Evolutionary conservation across 768 basidiomycete genomes (phyloP).

Genomic region (Pulveroboletus sp.): DNA sequence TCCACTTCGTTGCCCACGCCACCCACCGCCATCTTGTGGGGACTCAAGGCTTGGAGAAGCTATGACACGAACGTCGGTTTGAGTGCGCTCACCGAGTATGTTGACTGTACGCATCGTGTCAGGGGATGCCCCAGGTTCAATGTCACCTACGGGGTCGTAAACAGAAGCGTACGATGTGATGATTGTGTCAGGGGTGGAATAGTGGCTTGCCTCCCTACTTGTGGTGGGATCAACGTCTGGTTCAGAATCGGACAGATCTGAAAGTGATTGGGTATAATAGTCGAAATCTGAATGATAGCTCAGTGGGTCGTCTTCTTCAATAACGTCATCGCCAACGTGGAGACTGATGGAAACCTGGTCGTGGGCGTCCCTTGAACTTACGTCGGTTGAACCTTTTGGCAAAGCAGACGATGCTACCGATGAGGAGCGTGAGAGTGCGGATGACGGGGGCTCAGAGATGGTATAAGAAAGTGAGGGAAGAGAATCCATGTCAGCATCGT

Average conservation of each 20-base stretch:
- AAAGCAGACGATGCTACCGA: constrained; percentile 37
- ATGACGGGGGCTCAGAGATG: constrained; percentile 30
- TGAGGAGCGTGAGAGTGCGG: constrained; percentile 40
- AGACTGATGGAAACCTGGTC: background rate
- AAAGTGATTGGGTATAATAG: constrained; percentile 31
- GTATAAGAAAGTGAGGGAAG: constrained; percentile 33
- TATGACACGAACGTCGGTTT: background rate
- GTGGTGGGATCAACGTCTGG: constrained; percentile 14
- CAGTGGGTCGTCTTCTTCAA: constrained; percentile 29
- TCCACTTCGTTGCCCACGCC: constrained; percentile 15
- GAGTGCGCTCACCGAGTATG: background rate
- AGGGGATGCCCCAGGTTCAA: constrained; percentile 43
- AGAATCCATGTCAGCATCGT: constrained; percentile 29
- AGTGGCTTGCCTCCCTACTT: background rate
- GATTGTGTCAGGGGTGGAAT: constrained; percentile 12
- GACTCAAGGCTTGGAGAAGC: constrained; percentile 3
- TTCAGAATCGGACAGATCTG: constrained; percentile 30
- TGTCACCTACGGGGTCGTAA: constrained; percentile 22
- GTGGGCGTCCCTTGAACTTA: constrained; percentile 17
- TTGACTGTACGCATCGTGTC: constrained; percentile 26
- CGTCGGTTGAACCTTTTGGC: constrained; percentile 12
- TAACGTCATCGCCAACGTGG: constrained; percentile 3
- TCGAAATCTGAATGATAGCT: constrained; percentile 35
- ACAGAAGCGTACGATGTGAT: constrained; percentile 21
- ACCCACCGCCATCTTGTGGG: constrained; percentile 16